Base-by-base conservation (phyloP, 495 filamentous ascomycete species). In the Pseudoneurospora amorphoporcata region DNA sequence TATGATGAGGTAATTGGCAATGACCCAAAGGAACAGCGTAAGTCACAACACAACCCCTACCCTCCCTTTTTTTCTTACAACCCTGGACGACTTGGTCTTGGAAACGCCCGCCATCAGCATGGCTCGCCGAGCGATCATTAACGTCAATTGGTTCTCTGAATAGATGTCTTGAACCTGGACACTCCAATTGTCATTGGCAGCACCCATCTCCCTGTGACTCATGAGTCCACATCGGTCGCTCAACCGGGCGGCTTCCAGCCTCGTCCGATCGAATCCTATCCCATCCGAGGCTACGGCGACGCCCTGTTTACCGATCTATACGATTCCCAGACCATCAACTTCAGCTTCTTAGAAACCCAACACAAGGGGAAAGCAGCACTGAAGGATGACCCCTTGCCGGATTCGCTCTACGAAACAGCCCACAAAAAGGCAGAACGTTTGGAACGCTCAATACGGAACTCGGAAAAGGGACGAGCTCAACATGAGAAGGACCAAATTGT, bases 401-500 rank as follows among this genome's bases (percentile, higher is more conserved):
- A 96, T 77, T 82, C 83, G 0, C 77, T 88, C 68, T 97, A 89
- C 80, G 87, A 89, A 73, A 85, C 87, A 2, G 84, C 90, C 0
- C 94, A 98, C 78, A 87, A 89, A 43, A 90, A 90, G 72, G 89
- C 92, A 70, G 93, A 96, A 77, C 86, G 94, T n/a, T 86, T 92
- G 76, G 95, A 99, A 81, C 97, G 95, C 76, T 92, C 94, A 39
- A 89, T 97, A 23, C 91, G 95, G 40, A 98, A 98, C 77, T 91
- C 95, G 45, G 96, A 98, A 79, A 93, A 92, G 77, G 94, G 95
- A 73, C 89, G 92, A 1, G 93, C 95, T 3, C 92, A 95, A 81
- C 94, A 98, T 85, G 94, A 98, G 77, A 92, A 94, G 75, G 90
- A 93, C 70, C 91, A 94, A 75, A 87, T 98, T 43, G 92, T 95